Conservation (phyloP, 768 basidiomycete species). For the Rhodotorula graminis region DNA sequence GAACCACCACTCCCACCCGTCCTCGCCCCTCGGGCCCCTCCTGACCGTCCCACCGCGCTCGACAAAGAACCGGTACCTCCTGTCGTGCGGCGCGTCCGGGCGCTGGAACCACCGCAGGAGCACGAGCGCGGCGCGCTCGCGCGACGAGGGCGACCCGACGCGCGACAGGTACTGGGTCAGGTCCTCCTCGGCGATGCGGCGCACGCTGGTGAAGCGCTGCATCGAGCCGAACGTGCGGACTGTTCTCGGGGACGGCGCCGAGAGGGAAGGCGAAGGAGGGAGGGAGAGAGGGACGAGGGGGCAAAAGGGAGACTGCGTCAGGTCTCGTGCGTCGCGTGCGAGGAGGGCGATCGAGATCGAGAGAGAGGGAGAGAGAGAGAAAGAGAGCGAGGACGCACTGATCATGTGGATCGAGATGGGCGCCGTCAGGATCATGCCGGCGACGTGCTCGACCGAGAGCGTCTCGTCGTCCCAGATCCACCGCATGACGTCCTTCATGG, state of each 20-base stretch:
- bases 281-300: not conserved
- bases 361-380: not conserved
- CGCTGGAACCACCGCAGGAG: not conserved
- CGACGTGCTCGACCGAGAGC: not conserved
- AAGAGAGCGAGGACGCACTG: not conserved
- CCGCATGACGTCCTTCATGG: not conserved
- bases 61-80: not conserved
- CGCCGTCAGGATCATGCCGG: not conserved
- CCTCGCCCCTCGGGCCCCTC: not conserved
- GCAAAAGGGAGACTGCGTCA: too few relatives aligned
- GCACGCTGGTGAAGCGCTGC: not conserved
- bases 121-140: not conserved
- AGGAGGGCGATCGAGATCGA: too few relatives aligned
- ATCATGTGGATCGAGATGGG: not conserved
- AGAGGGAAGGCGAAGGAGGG: too few relatives aligned
- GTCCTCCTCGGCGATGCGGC: not conserved
- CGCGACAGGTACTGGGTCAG: not conserved
- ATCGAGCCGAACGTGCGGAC: not conserved
- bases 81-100: too few relatives aligned
- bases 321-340: too few relatives aligned
- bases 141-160: too few relatives aligned
- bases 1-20: not conserved
- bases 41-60: not conserved
- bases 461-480: not conserved
- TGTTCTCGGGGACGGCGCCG: not conserved